Evolutionary conservation across 352 stramenopile species (phyloP).

Genomic region (Aphanomyces stellatus): DNA sequence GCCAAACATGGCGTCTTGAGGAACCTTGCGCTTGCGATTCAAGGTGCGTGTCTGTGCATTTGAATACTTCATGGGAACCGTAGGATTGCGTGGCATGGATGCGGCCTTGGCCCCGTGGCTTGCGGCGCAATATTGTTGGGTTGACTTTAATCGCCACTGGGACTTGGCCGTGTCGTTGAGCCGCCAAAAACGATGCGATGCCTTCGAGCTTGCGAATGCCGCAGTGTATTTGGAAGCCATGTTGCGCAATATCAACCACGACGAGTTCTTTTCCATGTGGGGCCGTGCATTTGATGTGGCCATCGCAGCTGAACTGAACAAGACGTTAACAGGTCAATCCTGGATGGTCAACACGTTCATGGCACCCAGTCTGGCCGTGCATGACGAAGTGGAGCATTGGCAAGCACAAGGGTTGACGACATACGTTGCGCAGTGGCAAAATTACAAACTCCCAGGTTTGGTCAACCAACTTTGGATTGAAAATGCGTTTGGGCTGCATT

Average conservation of each 20-base stretch:
- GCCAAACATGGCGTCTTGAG: no score
- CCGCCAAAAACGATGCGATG: constrained; percentile 3
- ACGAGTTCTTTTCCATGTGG: background rate
- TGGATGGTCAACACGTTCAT: background rate
- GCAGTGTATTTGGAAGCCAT: constrained; percentile 5
- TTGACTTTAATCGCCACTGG: background rate
- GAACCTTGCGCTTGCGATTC: no score
- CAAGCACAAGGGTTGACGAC: background rate
- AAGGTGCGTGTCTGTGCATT: no score
- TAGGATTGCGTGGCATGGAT: constrained; percentile 3
- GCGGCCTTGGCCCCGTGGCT: constrained; percentile 1
- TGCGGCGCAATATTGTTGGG: constrained; percentile 9
- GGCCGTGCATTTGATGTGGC: background rate
- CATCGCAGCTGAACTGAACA: background rate
- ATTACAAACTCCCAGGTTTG: constrained; percentile 4
- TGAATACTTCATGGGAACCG: no score
- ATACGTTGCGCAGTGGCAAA: constrained; percentile 11
- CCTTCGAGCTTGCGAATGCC: background rate
- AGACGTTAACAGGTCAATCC: background rate
- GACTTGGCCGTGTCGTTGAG: background rate
- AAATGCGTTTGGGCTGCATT: constrained; percentile 10
- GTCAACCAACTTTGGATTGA: background rate
- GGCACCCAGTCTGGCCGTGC: background rate
- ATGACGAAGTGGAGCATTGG: constrained; percentile 8
- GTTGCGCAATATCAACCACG: background rate